Percentiles rank a stretch among this genome's conserved stretches.
phyloP scores from a whole-genome alignment of 345 rosid genomes.

The Psidium guajava region DNA sequence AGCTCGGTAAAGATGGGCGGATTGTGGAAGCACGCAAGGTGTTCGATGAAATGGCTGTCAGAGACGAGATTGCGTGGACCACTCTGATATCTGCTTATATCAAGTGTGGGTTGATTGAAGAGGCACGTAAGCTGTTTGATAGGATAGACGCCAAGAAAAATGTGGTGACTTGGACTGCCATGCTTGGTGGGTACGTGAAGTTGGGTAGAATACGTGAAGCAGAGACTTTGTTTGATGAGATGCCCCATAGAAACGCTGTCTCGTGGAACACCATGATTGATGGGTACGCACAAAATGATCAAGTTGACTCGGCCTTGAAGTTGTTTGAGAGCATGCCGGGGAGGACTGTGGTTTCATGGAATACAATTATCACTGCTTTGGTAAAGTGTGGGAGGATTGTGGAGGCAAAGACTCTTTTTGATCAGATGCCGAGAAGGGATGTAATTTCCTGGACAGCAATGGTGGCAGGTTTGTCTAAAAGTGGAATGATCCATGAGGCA shows the following conservation, averaged over 20 bases:
- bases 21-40: conserved; percentile 42
- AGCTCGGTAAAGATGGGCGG: conserved; percentile 31
- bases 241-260: conserved; percentile 57
- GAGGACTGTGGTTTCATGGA: conserved; percentile 63
- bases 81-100: conserved; percentile 46
- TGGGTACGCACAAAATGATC: conserved; percentile 40
- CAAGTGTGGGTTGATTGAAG: conserved; percentile 37
- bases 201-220: conserved; percentile 33
- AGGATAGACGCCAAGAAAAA: conserved; percentile 42
- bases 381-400: conserved; percentile 43
- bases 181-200: conserved; percentile 52
- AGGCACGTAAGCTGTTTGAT: conserved; percentile 51
- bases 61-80: conserved; percentile 67
- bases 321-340: conserved; percentile 52
- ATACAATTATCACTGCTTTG: conserved; percentile 37
- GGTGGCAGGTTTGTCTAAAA: conserved; percentile 48
- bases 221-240: conserved; percentile 42
- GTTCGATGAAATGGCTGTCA: conserved; percentile 50
- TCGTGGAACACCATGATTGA: conserved; percentile 77
- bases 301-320: conserved; percentile 27
- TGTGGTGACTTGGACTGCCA: conserved; percentile 74
- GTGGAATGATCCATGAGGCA: conserved; percentile 55
- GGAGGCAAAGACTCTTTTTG: conserved; percentile 39
- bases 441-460: conserved; percentile 65
- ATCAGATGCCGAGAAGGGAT: conserved; percentile 48